Percentiles rank a stretch among this genome's conserved stretches.
phyloP scores from a whole-genome alignment of 2,329 filamentous ascomycete species.

The Neospermospora avenae region DNA sequence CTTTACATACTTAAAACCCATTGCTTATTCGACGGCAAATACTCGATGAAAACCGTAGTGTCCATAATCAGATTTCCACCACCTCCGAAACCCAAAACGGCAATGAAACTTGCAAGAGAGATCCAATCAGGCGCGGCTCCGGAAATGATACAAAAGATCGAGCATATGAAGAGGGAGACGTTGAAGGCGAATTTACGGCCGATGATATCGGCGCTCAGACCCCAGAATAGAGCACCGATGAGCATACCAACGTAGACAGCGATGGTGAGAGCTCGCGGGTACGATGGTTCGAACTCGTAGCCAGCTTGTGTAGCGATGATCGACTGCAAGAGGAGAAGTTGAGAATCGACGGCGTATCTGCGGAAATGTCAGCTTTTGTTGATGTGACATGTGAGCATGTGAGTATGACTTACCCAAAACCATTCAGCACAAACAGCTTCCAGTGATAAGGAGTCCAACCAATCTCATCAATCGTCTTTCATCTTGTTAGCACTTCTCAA shows the following conservation, averaged over 20 bases:
- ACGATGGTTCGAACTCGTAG: constrained; percentile 56
- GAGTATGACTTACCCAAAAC: constrained; percentile 48
- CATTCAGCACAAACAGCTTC: constrained; percentile 54
- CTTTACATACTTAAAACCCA: constrained; percentile 51
- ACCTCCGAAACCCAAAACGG: constrained; percentile 59
- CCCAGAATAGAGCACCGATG: constrained; percentile 64
- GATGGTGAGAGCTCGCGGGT: constrained; percentile 55
- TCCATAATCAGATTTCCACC: constrained; percentile 57
- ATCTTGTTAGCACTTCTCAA: constrained; percentile 4
- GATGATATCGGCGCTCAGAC: constrained; percentile 63
- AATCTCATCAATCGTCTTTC: constrained; percentile 48
- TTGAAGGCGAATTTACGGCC: constrained; percentile 69
- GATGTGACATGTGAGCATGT: too few species aligned
- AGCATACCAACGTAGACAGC: constrained; percentile 57
- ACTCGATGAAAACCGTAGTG: constrained; percentile 49
- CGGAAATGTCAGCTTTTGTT: neutral
- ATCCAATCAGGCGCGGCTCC: constrained; percentile 66
- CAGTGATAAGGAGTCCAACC: constrained; percentile 52
- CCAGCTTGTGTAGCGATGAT: constrained; percentile 58
- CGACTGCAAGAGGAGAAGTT: constrained; percentile 58
- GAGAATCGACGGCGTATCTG: constrained; percentile 55
- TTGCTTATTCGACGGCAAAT: constrained; percentile 54
- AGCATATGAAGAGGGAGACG: constrained; percentile 59
- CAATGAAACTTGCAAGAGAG: constrained; percentile 60
- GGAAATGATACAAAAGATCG: constrained; percentile 59